A percentile compares a stretch with the other conserved stretches of the same genome.
Evolutionary conservation across 331 rosid genomes (phyloP).

Genomic region (Malus hybrid): DNA sequence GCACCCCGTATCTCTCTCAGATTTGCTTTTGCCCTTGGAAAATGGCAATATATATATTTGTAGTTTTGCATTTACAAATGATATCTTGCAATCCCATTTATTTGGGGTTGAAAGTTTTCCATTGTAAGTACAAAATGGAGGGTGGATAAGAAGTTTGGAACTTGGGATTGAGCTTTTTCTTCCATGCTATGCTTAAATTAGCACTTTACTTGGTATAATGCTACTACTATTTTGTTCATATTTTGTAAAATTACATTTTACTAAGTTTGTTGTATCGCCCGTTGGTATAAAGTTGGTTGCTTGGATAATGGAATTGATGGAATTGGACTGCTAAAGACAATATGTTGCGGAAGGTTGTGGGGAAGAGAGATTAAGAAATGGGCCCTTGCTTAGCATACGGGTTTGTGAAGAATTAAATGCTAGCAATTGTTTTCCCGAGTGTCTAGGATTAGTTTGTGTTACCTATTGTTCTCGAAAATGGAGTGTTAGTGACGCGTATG

Average conservation of each 20-base stretch:
- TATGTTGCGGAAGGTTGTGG: too few relatives aligned
- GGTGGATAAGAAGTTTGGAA: not conserved
- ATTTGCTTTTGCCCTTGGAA: not conserved
- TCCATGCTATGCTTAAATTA: not conserved
- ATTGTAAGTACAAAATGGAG: not conserved
- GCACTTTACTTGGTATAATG: not conserved
- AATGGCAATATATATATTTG: too few relatives aligned
- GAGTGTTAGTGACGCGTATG: not conserved
- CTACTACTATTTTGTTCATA: too few relatives aligned
- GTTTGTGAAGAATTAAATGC: too few relatives aligned
- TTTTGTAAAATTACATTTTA: too few relatives aligned
- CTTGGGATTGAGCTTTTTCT: not conserved
- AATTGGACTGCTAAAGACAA: too few relatives aligned
- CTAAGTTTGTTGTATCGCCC: too few relatives aligned
- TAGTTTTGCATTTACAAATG: not conserved
- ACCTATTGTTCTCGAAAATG: not conserved
- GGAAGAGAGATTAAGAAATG: too few relatives aligned
- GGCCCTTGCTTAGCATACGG: too few relatives aligned
- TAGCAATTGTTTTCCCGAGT: not conserved
- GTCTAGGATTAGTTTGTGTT: not conserved
- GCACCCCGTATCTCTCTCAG: slow-evolving; percentile 8
- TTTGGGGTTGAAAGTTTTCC: not conserved
- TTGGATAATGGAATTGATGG: too few relatives aligned
- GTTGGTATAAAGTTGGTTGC: too few relatives aligned
- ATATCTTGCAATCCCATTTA: not conserved